Evolutionary conservation across 2,329 filamentous ascomycete species (phyloP), one percentile per base, ranked within the genome.

Genomic region (Penicillium griseofulvum): DNA sequence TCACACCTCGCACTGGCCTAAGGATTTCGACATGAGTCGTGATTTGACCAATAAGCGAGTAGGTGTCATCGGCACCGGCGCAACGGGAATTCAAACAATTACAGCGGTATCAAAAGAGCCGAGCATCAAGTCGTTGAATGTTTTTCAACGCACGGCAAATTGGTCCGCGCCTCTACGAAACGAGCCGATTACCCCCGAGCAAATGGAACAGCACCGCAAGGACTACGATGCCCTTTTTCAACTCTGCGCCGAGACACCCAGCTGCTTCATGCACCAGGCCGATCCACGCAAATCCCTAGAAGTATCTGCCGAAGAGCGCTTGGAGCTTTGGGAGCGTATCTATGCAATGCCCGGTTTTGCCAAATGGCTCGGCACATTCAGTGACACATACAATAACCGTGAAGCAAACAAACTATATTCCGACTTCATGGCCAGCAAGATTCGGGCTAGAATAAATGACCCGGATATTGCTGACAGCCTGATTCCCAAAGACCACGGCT

Each of bases 1-100:
- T 33, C 77, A 80, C 56, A 75, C 75, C 3, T 68, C 72, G 8
- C 66, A 67, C 12, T 78, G 76, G 76, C 74, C 75, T 0, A 64
- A 68, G 33, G 54, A 68, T 4, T 66, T 71, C 9, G 34, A 63
- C 43, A 45, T 57, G 14, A 52, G 50, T 8, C 44, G 39, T 24
- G 65, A 67, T 43, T 64, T 73, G n/a, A 42, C 51, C 22, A 48
- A 48, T 6, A 62, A 62, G 28, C 56, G 54, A 5, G 38, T 62
- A 3, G 60, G 60, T 17, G 54, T 62, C 4, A 61, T 62, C 22
- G 60, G 60, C 19, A 62, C 57, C 1, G 57, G 60, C 5, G 60
- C 60, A 16, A 60, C 58, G 1, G 60, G 60, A n/a, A 61, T 63
- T 17, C 60, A 63, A 19, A 61, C 54, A 4, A 60, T 59, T 31